Base-by-base conservation (phyloP, 768 basidiomycete genomes). In the Suillus discolor region DNA sequence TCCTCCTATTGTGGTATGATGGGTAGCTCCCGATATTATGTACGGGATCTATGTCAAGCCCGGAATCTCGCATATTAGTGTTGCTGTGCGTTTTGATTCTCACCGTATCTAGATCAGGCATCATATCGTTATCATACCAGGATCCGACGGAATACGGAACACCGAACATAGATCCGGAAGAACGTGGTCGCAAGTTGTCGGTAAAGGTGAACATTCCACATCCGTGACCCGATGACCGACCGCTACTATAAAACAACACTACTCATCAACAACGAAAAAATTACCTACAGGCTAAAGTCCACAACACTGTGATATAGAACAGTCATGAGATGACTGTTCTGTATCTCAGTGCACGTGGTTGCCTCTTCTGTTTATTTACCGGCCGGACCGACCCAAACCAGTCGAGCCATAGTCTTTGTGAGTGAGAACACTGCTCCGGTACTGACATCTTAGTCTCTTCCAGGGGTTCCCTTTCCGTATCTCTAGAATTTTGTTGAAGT, bases 301-400 rank as follows among this genome's bases (percentile, higher is more conserved):
- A 51, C 25, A 8, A 51, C 9, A 34, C 53, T 54, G 53, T 20
- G 53, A 54, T 54, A 54, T 31, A 54, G 53, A 54, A 54, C 53
- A 54, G 53, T 54, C 53, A 54, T 54, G 28, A 20, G 28, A 20
- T 11, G 53, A 54, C 53, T 20, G 9, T 54, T 54, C 31, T 54
- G 9, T 54, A 54, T 54, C 28, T 31, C 53, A 54, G 18, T 20
- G 53, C 34, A 28, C 7, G 25, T 51, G 8, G 23, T 51, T 51
- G n/a, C n/a, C n/a, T 51, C 15, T 28, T 51, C 9, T 9, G 4
- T 31, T 7, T 13, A 23, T 23, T 49, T n/a, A 45, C 3, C 23
- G n/a, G 13, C 47, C 6, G 12, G 47, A n/a, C n/a, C 5, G 11
- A n/a, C 45, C 45, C n/a, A 47, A 16, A 42, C 41, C 6, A 45